Base-by-base conservation (phyloP, 2,329 filamentous ascomycete species). In the Chalaropsis thielavioides region DNA sequence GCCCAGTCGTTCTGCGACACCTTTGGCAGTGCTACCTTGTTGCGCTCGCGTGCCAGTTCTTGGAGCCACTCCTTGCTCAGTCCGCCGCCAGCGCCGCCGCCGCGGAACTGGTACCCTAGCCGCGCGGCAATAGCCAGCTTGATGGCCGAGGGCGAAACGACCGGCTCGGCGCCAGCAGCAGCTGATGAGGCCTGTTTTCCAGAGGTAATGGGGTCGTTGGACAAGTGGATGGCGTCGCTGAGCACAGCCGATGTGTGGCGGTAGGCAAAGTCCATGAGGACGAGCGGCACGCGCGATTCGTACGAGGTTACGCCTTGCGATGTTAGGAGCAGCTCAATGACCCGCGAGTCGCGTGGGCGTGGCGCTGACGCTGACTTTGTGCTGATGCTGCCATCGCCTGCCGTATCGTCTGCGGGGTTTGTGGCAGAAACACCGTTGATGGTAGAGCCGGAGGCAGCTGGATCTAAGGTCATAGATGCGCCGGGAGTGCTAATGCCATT, bases 201-300 rank as follows among this genome's bases (percentile, higher is more conserved):
- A 46, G 78, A 79, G 22, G 82, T 78, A 76, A 89, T 88, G 7
- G 86, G 86, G 73, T 90, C 87, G 6, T 83, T 81, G 5, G 81
- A 80, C 31, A 89, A 81, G 71, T 88, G 85, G 17, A 89, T 75
- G 6, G 84, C 86, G 75, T 91, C 88, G 69, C 78, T 83, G 22
- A 92, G 83, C 43, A 92, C 80, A 66, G 83, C 81, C 1, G 84
- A 84, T 10, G 87, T 89, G 79, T 91, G 89, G 44, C 89, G 85
- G 80, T 94, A 94, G 61, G 89, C 88, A 72, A 92, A 92, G 77
- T 94, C 89, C 73, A 94, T 85, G 61, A 94, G 84, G 66, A 92
- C 84, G 0, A 92, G 81, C 0, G 89, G 89, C 1, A 94, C 89
- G 71, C 89, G 88, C 73, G 88, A 83, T 74, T 92, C 89, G 79